Evolutionary conservation across 1,284 basidiomycete species (phyloP), one percentile per base, ranked within the genome.

Genomic region (Phellopilus nigrolimitatus): DNA sequence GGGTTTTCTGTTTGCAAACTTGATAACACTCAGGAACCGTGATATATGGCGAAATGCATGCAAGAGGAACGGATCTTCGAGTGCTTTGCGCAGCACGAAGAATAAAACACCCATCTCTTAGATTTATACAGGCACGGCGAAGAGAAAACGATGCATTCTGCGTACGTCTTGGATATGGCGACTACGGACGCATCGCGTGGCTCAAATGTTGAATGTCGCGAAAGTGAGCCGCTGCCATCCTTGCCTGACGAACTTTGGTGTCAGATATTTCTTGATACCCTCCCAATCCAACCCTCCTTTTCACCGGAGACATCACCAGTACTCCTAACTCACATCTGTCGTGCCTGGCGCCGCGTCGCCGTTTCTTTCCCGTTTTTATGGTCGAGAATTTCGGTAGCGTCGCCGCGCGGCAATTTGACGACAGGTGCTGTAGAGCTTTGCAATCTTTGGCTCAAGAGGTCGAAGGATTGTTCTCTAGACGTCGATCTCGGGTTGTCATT

Each of bases 181-280:
- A n/a, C n/a, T n/a, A n/a, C n/a, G n/a, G n/a, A n/a, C n/a, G n/a
- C n/a, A n/a, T n/a, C n/a, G n/a, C n/a, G n/a, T n/a, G n/a, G n/a
- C n/a, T n/a, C n/a, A n/a, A n/a, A n/a, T n/a, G n/a, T n/a, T n/a
- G n/a, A n/a, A n/a, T n/a, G n/a, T n/a, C 25, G 8, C 19, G 7
- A 15, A 21, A 15, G 19, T 41, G 10, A 12, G 39, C 4, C 6
- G 19, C 39, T 17, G 5, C 17, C 12, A 10, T 13, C 12, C 19
- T 25, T 53, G 15, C 44, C 51, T 13, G 46, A 53, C 34, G 51
- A 48, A 28, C 28, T 53, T 6, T 47, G 45, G 46, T 39, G 12
- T 7, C 37, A 34, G n/a, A 28, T 48, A 21, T 48, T 53, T 30
- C 10, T 33, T 4, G 17, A 28, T 12, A 33, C 30, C 12, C 45